phyloP scores from a whole-genome alignment of 768 basidiomycete genomes.

The Kockovaella imperatae region DNA sequence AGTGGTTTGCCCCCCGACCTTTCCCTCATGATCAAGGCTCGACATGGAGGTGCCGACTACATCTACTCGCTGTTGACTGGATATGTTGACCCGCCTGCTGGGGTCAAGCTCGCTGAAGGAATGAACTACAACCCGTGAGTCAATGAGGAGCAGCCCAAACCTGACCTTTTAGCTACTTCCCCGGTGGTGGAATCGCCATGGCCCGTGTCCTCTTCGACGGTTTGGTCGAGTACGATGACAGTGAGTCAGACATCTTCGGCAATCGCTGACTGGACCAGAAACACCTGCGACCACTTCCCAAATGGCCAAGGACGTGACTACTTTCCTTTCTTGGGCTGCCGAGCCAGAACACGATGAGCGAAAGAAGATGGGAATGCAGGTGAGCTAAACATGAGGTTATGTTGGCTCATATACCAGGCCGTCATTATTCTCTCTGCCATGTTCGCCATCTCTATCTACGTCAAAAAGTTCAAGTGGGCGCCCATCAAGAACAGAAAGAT shows the following conservation, averaged over 20 bases:
- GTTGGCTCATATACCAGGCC: slow-evolving; percentile 47
- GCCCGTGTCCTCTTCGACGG: slow-evolving; percentile 93
- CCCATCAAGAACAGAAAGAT: slow-evolving; percentile 90
- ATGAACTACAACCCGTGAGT: slow-evolving; percentile 72
- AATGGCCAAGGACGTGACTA: slow-evolving; percentile 98
- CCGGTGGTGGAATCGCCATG: slow-evolving; percentile 97
- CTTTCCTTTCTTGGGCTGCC: slow-evolving; percentile 92
- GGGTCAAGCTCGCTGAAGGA: slow-evolving; percentile 56
- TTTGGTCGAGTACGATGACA: slow-evolving; percentile 92
- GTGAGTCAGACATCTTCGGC: slow-evolving; percentile 46
- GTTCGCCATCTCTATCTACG: slow-evolving; percentile 69
- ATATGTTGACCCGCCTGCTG: slow-evolving; percentile 88
- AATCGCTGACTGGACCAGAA: slow-evolving; percentile 48
- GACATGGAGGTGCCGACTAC: slow-evolving; percentile 94
- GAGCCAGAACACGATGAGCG: slow-evolving; percentile 97
- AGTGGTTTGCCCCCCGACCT: slow-evolving; percentile 93
- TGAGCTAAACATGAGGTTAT: slow-evolving; percentile 7
- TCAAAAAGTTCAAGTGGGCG: slow-evolving; percentile 94
- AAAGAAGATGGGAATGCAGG: slow-evolving; percentile 91
- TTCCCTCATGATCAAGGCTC: slow-evolving; percentile 93
- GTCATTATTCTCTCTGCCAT: slow-evolving; percentile 85
- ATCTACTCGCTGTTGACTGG: slow-evolving; percentile 94
- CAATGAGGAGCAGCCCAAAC: background rate
- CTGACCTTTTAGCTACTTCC: slow-evolving; percentile 74
- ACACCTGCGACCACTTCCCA: slow-evolving; percentile 95